Evolutionary conservation across 140 eudicot genomes (phyloP).

Genomic region (Ambrosia hybrid): DNA sequence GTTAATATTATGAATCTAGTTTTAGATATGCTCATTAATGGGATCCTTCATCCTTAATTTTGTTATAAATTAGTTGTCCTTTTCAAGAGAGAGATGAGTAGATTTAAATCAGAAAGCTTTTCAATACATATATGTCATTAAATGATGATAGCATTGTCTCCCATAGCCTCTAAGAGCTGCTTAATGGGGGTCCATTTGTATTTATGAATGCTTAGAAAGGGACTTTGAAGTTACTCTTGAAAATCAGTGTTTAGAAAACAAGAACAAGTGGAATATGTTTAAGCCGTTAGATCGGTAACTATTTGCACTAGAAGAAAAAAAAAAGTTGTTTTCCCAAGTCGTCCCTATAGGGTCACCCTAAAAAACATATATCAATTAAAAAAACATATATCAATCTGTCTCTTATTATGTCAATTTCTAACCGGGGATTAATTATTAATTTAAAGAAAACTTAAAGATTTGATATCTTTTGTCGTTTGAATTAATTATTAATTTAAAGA

Average conservation of each 20-base stretch:
- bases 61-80: constrained; percentile 23
- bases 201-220: constrained; percentile 18
- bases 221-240: background rate
- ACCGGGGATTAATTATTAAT: too few relatives aligned
- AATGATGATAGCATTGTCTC: constrained; percentile 35
- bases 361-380: too few relatives aligned
- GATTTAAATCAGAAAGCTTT: constrained; percentile 24
- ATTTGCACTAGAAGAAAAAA: too few relatives aligned
- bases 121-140: constrained; percentile 29
- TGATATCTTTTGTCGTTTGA: too few relatives aligned
- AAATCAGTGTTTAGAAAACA: background rate
- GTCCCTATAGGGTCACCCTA: too few relatives aligned
- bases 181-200: constrained; percentile 25
- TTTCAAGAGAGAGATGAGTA: constrained; percentile 31
- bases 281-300: background rate
- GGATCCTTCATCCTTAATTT: constrained; percentile 1
- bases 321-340: too few relatives aligned
- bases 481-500: too few relatives aligned
- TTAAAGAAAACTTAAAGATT: too few relatives aligned
- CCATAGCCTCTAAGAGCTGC: constrained; percentile 22
- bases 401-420: too few relatives aligned
- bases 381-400: too few relatives aligned
- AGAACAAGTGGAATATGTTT: background rate
- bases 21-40: too few relatives aligned
- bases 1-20: too few relatives aligned